phyloP scores from a whole-genome alignment of 805 yeast genomes.

The Saccharomycopsis sp. region DNA sequence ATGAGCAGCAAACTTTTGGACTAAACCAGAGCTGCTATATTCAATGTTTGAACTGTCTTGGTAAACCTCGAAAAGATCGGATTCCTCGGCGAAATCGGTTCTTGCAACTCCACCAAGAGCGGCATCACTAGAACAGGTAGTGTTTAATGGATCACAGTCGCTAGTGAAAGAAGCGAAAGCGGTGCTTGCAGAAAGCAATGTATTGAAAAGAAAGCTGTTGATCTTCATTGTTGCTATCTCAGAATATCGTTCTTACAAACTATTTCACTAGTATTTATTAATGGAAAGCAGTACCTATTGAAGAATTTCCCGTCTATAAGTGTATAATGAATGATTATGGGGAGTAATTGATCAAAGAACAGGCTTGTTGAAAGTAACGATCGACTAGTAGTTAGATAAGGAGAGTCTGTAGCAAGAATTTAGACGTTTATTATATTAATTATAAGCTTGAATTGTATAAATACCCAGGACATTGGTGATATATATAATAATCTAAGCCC shows the following conservation, averaged over 20 bases:
- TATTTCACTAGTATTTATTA: not conserved
- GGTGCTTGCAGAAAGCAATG: constrained; percentile 23
- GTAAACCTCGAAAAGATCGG: constrained; percentile 22
- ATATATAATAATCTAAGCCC: not conserved
- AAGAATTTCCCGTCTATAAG: not conserved
- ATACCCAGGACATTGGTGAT: not conserved
- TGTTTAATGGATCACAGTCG: constrained; percentile 31
- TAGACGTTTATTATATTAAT: not conserved
- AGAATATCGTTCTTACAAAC: not conserved
- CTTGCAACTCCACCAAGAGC: constrained; percentile 47
- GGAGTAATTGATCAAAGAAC: not conserved
- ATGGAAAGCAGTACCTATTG: not conserved
- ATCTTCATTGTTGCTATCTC: not conserved
- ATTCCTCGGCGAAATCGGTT: constrained; percentile 36
- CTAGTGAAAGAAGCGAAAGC: constrained; percentile 11
- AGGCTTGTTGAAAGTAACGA: not conserved
- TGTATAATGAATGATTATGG: not conserved
- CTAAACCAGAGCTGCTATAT: constrained; percentile 50
- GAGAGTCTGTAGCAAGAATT: not conserved
- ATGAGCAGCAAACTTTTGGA: constrained; percentile 47
- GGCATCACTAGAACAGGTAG: constrained; percentile 33
- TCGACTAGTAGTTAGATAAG: not conserved
- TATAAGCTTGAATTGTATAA: not conserved
- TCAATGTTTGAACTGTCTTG: constrained; percentile 35
- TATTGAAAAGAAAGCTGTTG: not conserved